Evolutionary conservation across 768 basidiomycete genomes (phyloP).

Genomic region (Boletus reticulatus): DNA sequence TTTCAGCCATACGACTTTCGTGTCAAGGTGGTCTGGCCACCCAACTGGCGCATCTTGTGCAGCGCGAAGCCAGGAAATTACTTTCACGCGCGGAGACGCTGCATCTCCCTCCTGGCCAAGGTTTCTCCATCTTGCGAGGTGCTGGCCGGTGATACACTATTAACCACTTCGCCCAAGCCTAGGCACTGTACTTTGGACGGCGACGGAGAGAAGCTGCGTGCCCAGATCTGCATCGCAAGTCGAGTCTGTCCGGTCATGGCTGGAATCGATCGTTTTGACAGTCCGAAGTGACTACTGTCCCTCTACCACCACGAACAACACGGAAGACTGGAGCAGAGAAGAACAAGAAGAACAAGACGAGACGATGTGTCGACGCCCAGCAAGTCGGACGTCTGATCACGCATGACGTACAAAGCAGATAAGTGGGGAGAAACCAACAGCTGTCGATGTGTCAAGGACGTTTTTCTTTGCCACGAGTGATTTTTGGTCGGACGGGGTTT

Average conservation of each 20-base stretch:
- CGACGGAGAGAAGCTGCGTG: constrained; percentile 66
- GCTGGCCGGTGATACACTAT: background rate
- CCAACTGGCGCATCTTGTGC: constrained; percentile 55
- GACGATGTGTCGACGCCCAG: no score
- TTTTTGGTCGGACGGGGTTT: no score
- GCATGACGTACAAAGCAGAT: no score
- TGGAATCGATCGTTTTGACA: constrained; percentile 56
- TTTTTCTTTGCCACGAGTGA: no score
- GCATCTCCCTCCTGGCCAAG: constrained; percentile 56
- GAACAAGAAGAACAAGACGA: no score
- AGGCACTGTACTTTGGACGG: constrained; percentile 70
- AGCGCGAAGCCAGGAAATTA: constrained; percentile 63
- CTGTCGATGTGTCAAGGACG: no score
- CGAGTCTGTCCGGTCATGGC: constrained; percentile 47
- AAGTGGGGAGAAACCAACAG: no score
- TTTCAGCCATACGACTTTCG: constrained; percentile 66
- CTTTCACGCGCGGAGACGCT: constrained; percentile 66
- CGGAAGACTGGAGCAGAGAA: background rate
- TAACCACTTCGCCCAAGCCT: no score
- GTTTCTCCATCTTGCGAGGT: constrained; percentile 60
- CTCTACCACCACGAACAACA: constrained; percentile 13
- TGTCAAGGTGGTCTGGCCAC: constrained; percentile 60
- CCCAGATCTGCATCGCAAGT: constrained; percentile 64
- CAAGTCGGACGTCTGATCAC: no score
- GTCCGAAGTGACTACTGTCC: constrained; percentile 51